Evolutionary conservation across 2,329 filamentous ascomycete genomes (phyloP), one percentile per base, ranked within the genome.

Genomic region (Chaetomium globosum): DNA sequence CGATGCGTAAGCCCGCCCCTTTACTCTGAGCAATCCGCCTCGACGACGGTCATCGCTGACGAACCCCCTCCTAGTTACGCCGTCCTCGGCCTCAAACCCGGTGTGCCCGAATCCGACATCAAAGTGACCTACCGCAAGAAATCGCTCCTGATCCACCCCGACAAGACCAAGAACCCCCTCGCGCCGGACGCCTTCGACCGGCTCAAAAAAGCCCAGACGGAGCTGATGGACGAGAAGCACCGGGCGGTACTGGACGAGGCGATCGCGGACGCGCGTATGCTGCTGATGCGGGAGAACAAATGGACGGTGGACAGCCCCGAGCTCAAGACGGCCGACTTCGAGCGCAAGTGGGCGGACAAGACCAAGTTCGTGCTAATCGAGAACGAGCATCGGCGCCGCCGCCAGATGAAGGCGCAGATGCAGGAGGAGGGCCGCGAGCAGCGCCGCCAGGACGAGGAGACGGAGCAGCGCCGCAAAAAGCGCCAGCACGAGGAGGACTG

Each of bases 81-180:
- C 59, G 92, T 99, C 57, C 89, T 99, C 54, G 95, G 96, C 77
- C 90, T 99, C 54, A 93, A 97, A 77, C 95, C 95, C 3, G 95
- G 95, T 75, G 92, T 98, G 23, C 88, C 95, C 63, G 94, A 98
- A 73, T 93, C 92, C 66, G 95, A 98, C 80, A 98, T 99, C 83
- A 98, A 97, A 80, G 82, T 89, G 72, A 86, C 87, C 71, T 99
- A 98, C 81, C 93, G 95, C 82, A 93, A 92, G 74, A 98, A 97
- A 79, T 99, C 95, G n/a, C 89, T 99, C 64, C 88, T 99, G 57
- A 98, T 99, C 81, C 95, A 99, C 81, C 95, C 95, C 7, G 95
- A 99, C 82, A 99, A 99, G 79, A 97, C 95, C 64, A 88, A 88
- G 74, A 98, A 99, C 75, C 89, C 92, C 0, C 86, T 83, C 57